phyloP scores from a whole-genome alignment of 2,329 filamentous ascomycete species.

The Monilinia laxa region DNA sequence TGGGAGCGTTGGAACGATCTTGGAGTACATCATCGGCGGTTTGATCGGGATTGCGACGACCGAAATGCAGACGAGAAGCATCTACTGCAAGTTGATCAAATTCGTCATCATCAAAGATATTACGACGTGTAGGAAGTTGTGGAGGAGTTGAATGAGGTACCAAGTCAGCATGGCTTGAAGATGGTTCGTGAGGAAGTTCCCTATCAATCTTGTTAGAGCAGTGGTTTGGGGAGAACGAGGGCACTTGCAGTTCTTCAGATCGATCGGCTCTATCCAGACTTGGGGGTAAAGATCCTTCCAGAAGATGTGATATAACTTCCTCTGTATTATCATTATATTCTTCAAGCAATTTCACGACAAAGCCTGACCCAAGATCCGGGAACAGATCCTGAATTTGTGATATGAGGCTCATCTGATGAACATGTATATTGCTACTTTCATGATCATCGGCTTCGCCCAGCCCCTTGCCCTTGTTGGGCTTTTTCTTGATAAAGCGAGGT shows the following conservation, averaged over 20 bases:
- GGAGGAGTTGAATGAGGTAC: conserved; percentile 61
- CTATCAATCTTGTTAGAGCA: conserved; percentile 27
- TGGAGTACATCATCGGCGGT: conserved; percentile 72
- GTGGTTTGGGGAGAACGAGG: background rate
- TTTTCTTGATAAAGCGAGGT: conserved; percentile 46
- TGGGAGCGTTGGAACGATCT: conserved; percentile 62
- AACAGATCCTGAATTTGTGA: conserved; percentile 93
- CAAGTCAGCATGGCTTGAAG: conserved; percentile 45
- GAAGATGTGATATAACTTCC: conserved; percentile 74
- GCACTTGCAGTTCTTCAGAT: conserved; percentile 51
- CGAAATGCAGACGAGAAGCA: conserved; percentile 71
- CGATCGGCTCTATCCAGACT: conserved; percentile 65
- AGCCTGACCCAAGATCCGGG: conserved; percentile 79
- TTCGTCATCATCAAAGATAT: conserved; percentile 78
- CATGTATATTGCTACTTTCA: conserved; percentile 47
- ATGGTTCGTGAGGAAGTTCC: conserved; percentile 30
- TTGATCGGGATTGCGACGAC: conserved; percentile 62
- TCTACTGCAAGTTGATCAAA: conserved; percentile 70
- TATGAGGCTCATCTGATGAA: conserved; percentile 81
- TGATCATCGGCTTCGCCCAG: conserved; percentile 57
- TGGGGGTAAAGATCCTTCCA: conserved; percentile 72
- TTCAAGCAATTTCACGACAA: conserved; percentile 75
- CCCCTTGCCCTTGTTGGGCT: conserved; percentile 24
- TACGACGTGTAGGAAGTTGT: conserved; percentile 59
- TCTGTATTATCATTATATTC: conserved; percentile 77